Base-by-base conservation (phyloP, 306 rosid species). In the Pyrus betulifolia region DNA sequence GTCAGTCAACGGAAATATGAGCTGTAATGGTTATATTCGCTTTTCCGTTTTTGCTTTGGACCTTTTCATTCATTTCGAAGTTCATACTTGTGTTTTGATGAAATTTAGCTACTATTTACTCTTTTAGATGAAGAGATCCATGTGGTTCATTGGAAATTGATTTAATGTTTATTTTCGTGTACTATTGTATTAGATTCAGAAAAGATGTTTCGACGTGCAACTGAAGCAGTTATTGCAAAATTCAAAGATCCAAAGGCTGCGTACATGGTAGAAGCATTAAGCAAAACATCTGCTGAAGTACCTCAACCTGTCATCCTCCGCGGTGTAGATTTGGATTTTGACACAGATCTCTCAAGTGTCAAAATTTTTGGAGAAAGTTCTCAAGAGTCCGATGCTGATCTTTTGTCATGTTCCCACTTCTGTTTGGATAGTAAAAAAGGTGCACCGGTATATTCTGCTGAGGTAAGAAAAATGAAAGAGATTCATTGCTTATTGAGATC, bases 281-380 rank as follows among this genome's bases (percentile, higher is more conserved):
- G 72, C 63, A 84, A 86, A 82, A 59, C 69, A 65, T 82, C 86
- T 54, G 70, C 35, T 21, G 97, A 90, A 77, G 75, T 61, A 74
- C 90, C 85, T 74, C 71, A 79, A 22, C 96, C 96, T 35, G 83
- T 85, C 74, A 74, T 94, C 81, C 69, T 94, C 71, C 89, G 83
- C 33, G 90, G 95, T 70, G 68, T 22, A 61, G 84, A 92, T 35
- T 80, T 95, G 88, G 97, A 90, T 79, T 88, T 85, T 71, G 70
- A 33, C 8, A 33, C 83, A 49, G 80, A 86, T 69, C 80, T 84
- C 77, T 85, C 93, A 68, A 84, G 77, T 67, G 35, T 85, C 78
- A 79, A 75, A 76, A 74, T 76, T 80, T 51, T 72, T 68, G 59
- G 74, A 49, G 88, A 84, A 72, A 81, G 74, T 55, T 77, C 69